phyloP scores from a whole-genome alignment of 345 rosid genomes.

The Hibiscus tridactylites region DNA sequence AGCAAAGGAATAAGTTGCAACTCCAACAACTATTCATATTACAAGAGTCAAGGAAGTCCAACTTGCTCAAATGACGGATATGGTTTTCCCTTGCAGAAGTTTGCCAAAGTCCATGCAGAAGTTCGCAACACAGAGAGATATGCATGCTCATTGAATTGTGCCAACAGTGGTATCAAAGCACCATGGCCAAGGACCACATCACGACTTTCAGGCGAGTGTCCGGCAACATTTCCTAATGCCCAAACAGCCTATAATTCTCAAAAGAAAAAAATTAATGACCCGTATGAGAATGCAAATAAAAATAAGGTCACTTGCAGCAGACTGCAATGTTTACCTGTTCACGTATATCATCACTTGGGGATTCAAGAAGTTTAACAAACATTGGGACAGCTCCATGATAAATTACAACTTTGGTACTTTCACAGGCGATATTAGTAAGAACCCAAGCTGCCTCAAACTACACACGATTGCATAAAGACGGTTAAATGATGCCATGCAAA shows the following conservation, averaged over 20 bases:
- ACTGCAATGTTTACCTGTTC: conserved; percentile 46
- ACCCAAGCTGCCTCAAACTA: conserved; percentile 92
- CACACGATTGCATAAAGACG: not conserved
- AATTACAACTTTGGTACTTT: conserved; percentile 55
- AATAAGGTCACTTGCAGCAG: not conserved
- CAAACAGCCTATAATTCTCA: conserved; percentile 46
- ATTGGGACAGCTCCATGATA: conserved; percentile 68
- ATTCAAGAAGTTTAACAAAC: conserved; percentile 51
- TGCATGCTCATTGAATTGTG: conserved; percentile 60
- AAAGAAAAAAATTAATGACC: conserved; percentile 7
- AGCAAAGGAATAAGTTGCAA: not conserved
- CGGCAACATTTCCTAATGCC: conserved; percentile 80
- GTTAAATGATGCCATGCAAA: not conserved
- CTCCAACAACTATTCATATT: not conserved
- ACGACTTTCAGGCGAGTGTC: conserved; percentile 69
- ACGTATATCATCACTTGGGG: conserved; percentile 60
- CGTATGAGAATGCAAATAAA: not conserved
- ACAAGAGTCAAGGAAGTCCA: not conserved
- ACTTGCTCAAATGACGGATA: conserved; percentile 65
- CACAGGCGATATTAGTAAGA: conserved; percentile 72
- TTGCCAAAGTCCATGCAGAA: conserved; percentile 71
- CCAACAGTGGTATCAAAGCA: conserved; percentile 47
- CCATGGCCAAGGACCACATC: conserved; percentile 50
- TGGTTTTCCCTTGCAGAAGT: conserved; percentile 74
- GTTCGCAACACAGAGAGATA: conserved; percentile 62